phyloP scores from a whole-genome alignment of 768 basidiomycete genomes.

The Trichaptum fuscoviolaceum region DNA sequence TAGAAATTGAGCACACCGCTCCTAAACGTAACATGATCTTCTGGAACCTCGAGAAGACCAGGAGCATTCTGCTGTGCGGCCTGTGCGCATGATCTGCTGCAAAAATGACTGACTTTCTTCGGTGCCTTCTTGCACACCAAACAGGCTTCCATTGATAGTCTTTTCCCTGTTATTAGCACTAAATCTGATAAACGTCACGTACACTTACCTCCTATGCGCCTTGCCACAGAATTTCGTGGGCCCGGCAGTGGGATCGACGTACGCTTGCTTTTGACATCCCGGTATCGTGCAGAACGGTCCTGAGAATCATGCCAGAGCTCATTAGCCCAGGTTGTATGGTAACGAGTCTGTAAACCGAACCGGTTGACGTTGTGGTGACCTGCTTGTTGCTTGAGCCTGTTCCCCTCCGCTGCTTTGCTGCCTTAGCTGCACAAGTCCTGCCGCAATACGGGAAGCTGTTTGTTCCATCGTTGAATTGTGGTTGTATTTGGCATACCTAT shows the following conservation, averaged over 20 bases:
- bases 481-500: slow-evolving; percentile 50
- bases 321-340: background rate
- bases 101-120: slow-evolving; percentile 60
- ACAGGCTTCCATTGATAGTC: slow-evolving; percentile 30
- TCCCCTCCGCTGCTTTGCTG: background rate
- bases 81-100: slow-evolving; percentile 47
- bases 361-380: background rate
- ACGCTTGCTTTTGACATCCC: slow-evolving; percentile 42
- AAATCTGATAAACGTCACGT: background rate
- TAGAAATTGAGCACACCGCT: slow-evolving; percentile 42
- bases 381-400: slow-evolving; percentile 3
- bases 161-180: background rate
- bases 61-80: slow-evolving; percentile 52
- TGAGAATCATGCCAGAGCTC: background rate
- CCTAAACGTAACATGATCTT: slow-evolving; percentile 55
- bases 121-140: slow-evolving; percentile 53
- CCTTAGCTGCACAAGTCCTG: slow-evolving; percentile 28
- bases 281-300: slow-evolving; percentile 39
- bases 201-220: slow-evolving; percentile 45
- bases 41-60: slow-evolving; percentile 53
- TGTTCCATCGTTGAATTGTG: slow-evolving; percentile 50
- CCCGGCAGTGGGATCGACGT: slow-evolving; percentile 34
- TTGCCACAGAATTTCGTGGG: slow-evolving; percentile 44
- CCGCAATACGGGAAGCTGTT: slow-evolving; percentile 44
- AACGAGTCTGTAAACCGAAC: background rate